Evolutionary conservation across 768 basidiomycete species (phyloP).

Genomic region (Coprinellus micaceus): DNA sequence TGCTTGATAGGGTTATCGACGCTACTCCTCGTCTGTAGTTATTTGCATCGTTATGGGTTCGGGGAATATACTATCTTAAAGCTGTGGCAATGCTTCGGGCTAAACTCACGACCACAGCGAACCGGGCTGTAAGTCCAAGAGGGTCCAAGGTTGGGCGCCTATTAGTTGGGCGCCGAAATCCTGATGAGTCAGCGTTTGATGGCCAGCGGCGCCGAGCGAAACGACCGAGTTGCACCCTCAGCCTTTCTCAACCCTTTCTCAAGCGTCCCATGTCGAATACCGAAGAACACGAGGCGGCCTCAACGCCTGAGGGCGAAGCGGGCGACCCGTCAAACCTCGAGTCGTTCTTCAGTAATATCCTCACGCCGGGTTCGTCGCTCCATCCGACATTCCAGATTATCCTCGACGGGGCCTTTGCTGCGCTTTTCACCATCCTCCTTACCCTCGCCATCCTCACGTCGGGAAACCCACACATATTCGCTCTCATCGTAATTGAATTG

Average conservation of each 20-base stretch:
- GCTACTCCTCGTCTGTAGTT: too few species aligned
- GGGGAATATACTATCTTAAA: too few species aligned
- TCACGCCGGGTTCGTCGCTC: slow-evolving; percentile 75
- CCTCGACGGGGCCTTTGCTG: slow-evolving; percentile 57
- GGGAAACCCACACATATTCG: slow-evolving; percentile 65
- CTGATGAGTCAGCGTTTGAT: background rate
- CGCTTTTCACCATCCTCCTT: slow-evolving; percentile 57
- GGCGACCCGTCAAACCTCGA: background rate
- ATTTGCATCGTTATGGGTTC: too few species aligned
- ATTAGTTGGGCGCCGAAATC: background rate
- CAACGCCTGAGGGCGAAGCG: background rate
- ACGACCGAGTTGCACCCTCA: background rate
- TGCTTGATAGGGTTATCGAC: background rate
- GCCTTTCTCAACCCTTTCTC: background rate
- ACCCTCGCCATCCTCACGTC: slow-evolving; percentile 56
- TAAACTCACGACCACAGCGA: too few species aligned
- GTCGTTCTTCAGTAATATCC: slow-evolving; percentile 53
- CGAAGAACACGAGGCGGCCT: background rate
- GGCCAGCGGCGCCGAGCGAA: background rate
- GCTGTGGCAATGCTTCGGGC: too few species aligned
- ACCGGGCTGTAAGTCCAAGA: too few species aligned
- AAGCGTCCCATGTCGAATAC: background rate
- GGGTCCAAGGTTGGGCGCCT: background rate
- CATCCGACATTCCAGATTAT: slow-evolving; percentile 63
- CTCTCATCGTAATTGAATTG: slow-evolving; percentile 60